Conservation (phyloP, 2,329 filamentous ascomycete genomes). For the Penicillium sp. region DNA sequence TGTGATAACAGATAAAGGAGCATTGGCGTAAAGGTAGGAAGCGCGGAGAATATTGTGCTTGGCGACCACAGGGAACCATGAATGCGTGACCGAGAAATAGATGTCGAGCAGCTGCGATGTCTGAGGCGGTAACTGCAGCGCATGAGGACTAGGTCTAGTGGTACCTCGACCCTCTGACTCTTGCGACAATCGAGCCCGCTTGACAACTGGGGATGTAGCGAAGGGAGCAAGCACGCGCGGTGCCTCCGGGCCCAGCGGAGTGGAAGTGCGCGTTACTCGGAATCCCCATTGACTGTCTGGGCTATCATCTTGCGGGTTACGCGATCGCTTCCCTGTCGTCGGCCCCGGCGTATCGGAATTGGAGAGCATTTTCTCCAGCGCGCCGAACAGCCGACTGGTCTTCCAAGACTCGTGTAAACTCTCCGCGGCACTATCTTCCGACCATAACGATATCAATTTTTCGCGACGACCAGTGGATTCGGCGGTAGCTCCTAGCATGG, state of each 20-base stretch:
- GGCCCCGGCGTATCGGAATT: constrained; percentile 28
- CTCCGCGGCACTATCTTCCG: constrained; percentile 42
- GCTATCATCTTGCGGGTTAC: constrained; percentile 30
- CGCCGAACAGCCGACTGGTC: constrained; percentile 39
- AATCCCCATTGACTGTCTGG: constrained; percentile 32
- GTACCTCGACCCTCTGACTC: constrained; percentile 12
- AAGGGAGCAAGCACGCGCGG: constrained; percentile 33
- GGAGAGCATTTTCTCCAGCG: constrained; percentile 45
- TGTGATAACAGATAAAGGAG: constrained; percentile 36
- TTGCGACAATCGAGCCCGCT: constrained; percentile 30
- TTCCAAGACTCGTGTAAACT: constrained; percentile 48
- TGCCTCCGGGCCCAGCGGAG: constrained; percentile 29
- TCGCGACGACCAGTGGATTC: constrained; percentile 34
- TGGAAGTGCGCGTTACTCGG: constrained; percentile 31
- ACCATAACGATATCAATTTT: constrained; percentile 41
- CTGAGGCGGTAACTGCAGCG: constrained; percentile 48
- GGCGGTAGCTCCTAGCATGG: constrained; percentile 38
- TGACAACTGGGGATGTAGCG: constrained; percentile 22
- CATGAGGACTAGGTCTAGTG: constrained; percentile 6
- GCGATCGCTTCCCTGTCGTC: constrained; percentile 34
- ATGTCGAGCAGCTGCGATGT: constrained; percentile 55
- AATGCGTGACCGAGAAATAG: constrained; percentile 59
- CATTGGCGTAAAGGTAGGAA: constrained; percentile 55
- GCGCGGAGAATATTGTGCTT: constrained; percentile 57
- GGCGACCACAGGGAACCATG: constrained; percentile 60